Evolutionary conservation across 164 flowering plant genomes (phyloP).

Genomic region (Saururus chinensis): DNA sequence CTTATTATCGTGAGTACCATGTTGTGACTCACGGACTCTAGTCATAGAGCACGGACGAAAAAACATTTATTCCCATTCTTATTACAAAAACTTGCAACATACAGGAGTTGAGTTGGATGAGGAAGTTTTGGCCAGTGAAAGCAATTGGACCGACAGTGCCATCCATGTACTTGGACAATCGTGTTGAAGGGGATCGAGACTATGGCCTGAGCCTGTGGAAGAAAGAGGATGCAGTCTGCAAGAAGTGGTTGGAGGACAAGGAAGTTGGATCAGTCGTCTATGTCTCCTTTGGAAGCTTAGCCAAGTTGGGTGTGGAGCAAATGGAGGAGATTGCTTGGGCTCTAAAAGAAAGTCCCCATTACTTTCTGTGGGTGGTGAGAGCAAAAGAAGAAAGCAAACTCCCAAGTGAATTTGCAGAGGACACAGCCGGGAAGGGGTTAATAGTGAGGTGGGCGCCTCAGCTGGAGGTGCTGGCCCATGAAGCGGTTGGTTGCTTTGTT

Average conservation of each 20-base stretch:
- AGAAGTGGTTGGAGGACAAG: background rate
- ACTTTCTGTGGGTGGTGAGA: conserved; percentile 22
- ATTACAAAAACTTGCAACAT: no score
- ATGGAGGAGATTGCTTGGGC: conserved; percentile 19
- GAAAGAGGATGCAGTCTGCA: background rate
- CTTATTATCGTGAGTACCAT: no score
- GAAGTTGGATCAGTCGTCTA: conserved; percentile 15
- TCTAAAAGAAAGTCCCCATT: background rate
- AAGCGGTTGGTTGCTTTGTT: conserved; percentile 18
- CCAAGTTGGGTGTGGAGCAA: conserved; percentile 12
- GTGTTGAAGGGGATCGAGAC: no score
- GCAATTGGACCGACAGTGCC: no score
- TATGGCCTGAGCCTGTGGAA: no score
- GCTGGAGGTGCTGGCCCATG: conserved; percentile 16
- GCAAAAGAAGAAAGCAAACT: conserved; percentile 8
- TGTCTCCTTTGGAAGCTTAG: conserved; percentile 18
- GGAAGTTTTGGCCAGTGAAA: no score
- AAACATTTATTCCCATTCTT: no score
- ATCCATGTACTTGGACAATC: no score
- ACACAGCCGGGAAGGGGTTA: background rate
- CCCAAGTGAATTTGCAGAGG: background rate
- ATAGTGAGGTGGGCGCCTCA: no score
- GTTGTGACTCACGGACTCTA: no score
- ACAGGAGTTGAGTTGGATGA: no score
- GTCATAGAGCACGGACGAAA: no score